Evolutionary conservation across 2,329 filamentous ascomycete genomes (phyloP), one percentile per base, ranked within the genome.

Genomic region (Mollisia scopiformis): DNA sequence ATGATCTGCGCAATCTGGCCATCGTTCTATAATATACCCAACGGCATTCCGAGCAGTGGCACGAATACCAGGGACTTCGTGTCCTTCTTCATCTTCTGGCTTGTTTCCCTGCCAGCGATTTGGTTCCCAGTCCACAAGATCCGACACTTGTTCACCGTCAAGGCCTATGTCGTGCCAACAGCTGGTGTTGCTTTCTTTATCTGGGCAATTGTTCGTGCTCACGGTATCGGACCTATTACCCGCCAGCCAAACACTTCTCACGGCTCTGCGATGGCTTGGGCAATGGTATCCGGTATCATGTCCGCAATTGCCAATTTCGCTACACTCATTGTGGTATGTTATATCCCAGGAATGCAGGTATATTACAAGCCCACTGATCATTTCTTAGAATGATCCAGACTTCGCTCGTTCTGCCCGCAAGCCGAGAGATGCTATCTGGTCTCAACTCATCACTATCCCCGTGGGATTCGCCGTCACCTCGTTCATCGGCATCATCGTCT

Each of bases 111-210:
- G 1, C 92, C 93, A 0, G 92, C 92, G 21, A 88, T 96, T 62
- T 96, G 90, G 88, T 93, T 95, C 68, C 92, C 92, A 0, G 92
- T 96, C 1, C 91, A 96, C 76, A 86, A 94, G 77, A 88, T 96
- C 70, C 87, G 93, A 49, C 93, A 97, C 74, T 80, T 97, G 3
- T 97, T 97, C 77, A 97, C 93, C 0, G 90, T 92, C 72, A 97
- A 97, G 78, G 88, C 93, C 0, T 90, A 87, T 72, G 85, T 96
- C 62, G 93, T 95, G 0, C 93, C 93, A 0, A 82, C 83, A 37
- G 92, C 92, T n/a, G 93, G 90, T 54, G 81, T 97, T 53, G 87
- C 90, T 14, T 95, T 95, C 75, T 90, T 97, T 75, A 89, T 92
- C 71, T 97, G 93, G 93, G 85, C 91, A 2, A 82, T 96, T 27